Evolutionary conservation across 495 filamentous ascomycete species (phyloP).

Genomic region (Penicillium coffeae): DNA sequence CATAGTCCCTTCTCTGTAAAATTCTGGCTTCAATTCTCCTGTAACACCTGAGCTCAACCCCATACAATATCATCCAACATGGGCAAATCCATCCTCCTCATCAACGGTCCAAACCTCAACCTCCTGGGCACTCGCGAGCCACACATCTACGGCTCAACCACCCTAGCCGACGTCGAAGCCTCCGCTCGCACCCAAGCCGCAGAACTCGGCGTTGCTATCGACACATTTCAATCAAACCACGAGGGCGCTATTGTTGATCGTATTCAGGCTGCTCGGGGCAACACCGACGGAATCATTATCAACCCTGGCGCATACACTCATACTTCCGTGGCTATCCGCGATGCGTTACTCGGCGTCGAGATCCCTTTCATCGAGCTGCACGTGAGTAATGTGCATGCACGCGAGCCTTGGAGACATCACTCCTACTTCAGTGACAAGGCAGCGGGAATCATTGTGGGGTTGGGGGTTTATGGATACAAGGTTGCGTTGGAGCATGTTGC

Average conservation of each 20-base stretch:
- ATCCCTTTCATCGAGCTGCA: constrained; percentile 72
- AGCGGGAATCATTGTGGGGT: constrained; percentile 60
- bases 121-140: constrained; percentile 71
- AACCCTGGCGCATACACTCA: constrained; percentile 69
- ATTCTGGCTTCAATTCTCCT: background rate
- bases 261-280: constrained; percentile 51
- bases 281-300: constrained; percentile 60
- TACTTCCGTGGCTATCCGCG: constrained; percentile 62
- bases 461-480: constrained; percentile 66
- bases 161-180: constrained; percentile 55
- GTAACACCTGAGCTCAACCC: background rate
- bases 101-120: constrained; percentile 80
- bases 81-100: constrained; percentile 60
- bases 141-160: constrained; percentile 63
- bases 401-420: constrained; percentile 60
- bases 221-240: constrained; percentile 62
- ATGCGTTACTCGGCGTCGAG: constrained; percentile 58
- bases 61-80: constrained; percentile 16
- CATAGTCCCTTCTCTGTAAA: background rate
- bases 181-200: constrained; percentile 40
- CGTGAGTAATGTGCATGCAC: constrained; percentile 63
- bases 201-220: constrained; percentile 37
- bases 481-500: constrained; percentile 63
- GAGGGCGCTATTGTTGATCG: constrained; percentile 62
- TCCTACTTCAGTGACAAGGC: constrained; percentile 71